Conservation (phyloP, 2,329 filamentous ascomycete species). For the Rhexocercosporidium sp. region DNA sequence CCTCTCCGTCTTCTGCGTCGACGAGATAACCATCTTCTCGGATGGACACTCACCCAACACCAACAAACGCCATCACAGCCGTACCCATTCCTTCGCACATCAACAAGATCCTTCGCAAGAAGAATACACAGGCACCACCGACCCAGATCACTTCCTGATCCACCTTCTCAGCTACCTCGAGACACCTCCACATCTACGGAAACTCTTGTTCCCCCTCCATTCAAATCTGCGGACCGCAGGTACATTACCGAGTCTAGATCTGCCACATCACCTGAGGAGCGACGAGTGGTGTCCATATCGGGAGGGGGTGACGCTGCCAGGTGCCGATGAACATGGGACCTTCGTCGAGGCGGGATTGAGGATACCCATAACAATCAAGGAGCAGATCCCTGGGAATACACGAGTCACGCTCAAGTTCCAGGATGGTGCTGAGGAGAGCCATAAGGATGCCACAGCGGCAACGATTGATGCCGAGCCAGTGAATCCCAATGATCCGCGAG, state of each 20-base stretch:
- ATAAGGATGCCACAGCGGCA: slow-evolving; percentile 28
- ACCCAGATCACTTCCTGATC: slow-evolving; percentile 80
- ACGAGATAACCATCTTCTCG: slow-evolving; percentile 83
- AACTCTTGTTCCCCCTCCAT: slow-evolving; percentile 76
- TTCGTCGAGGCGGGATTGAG: slow-evolving; percentile 63
- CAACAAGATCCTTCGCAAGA: slow-evolving; percentile 50
- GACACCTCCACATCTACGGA: slow-evolving; percentile 81
- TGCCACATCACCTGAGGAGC: slow-evolving; percentile 80
- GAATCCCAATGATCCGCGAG: slow-evolving; percentile 70
- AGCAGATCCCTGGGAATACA: slow-evolving; percentile 68
- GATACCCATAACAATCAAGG: slow-evolving; percentile 51
- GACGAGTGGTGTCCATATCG: slow-evolving; percentile 81
- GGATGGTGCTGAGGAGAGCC: slow-evolving; percentile 48
- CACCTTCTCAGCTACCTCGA: slow-evolving; percentile 84
- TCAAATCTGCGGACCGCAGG: slow-evolving; percentile 78
- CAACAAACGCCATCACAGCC: slow-evolving; percentile 32
- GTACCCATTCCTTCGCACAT: slow-evolving; percentile 40
- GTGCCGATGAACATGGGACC: slow-evolving; percentile 51
- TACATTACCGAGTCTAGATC: slow-evolving; percentile 76
- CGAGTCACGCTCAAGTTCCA: slow-evolving; percentile 75
- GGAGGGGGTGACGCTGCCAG: slow-evolving; percentile 71
- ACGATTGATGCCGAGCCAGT: slow-evolving; percentile 61
- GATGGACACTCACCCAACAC: slow-evolving; percentile 57
- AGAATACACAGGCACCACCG: slow-evolving; percentile 66
- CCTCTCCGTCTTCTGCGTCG: slow-evolving; percentile 80